A percentile compares a stretch with the other conserved stretches of the same genome.
Conservation (phyloP, 257 asterid genomes). For the Paraleonurus japonicus region DNA sequence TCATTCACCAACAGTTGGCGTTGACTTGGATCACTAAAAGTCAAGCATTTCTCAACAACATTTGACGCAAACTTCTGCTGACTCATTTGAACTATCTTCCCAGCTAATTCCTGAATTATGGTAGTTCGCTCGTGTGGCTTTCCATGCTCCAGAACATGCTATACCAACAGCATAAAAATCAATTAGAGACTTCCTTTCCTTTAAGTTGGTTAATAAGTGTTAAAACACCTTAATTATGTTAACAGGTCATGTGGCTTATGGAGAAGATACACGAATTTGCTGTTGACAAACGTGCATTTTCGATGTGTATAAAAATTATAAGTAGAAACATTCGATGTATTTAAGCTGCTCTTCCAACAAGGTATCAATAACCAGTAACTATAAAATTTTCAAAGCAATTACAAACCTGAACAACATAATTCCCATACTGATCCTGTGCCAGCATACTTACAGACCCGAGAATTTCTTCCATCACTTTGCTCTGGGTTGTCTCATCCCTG, state of each 20-base stretch:
- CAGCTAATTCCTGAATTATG: constrained; percentile 86
- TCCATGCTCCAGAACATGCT: constrained; percentile 96
- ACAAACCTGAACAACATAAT: constrained; percentile 88
- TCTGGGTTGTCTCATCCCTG: constrained; percentile 64
- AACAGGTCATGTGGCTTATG: neutral
- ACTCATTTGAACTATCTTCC: constrained; percentile 94
- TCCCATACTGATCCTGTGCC: constrained; percentile 97
- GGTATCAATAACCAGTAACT: neutral
- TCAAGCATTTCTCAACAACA: constrained; percentile 92
- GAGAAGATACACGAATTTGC: constrained; percentile 3
- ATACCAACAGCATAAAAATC: neutral
- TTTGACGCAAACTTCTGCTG: constrained; percentile 99
- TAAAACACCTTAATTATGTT: neutral
- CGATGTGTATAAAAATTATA: no score
- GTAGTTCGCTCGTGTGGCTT: constrained; percentile 84
- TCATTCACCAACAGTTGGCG: constrained; percentile 82
- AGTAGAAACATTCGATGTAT: no score
- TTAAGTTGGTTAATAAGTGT: neutral
- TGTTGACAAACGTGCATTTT: no score
- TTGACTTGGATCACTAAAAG: constrained; percentile 76
- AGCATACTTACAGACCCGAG: constrained; percentile 84
- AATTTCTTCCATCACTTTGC: constrained; percentile 89
- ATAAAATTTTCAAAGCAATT: neutral
- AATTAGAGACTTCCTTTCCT: constrained; percentile 9
- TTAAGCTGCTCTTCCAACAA: no score